Evolutionary conservation across 2,329 filamentous ascomycete genomes (phyloP), one percentile per base, ranked within the genome.

Genomic region (Clarireedia homoeocarpa): DNA sequence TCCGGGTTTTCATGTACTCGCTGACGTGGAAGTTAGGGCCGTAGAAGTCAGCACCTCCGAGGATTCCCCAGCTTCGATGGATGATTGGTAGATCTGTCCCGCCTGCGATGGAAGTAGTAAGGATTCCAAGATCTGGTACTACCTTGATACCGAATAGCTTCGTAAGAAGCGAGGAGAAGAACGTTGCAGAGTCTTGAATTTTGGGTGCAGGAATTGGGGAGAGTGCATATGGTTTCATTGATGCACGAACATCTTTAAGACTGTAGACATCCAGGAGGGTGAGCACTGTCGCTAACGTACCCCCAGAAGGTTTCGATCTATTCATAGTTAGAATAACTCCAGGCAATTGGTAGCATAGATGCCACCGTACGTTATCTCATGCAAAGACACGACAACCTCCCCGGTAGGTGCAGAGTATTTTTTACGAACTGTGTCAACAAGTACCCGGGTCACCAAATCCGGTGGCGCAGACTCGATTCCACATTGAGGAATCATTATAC

Each of bases 271-370:
- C 82, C 56, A 83, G 74, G 23, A 83, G 61, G 48, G 68, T 78
- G 14, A 96, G 70, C 4, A 84, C 73, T 0, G 89, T 91, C 36
- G 81, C 77, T 4, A 91, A 71, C 2, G 88, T 85, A 48, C 84
- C 84, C n/a, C 84, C 84, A 1, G 83, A 86, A 2, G 81, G 77
- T 1, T 71, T 64, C 26, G 72, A 69, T 46, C 76, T 81, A 69
- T n/a, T 39, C 20, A 34, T 10, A 9, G 24, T 62, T 51, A 62
- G 56, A 14, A 7, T 26, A 56, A 17, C 26, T 5, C 6, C 9
- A 0, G 10, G 5, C 24, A 10, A 27, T 10, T 39, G 7, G 1
- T 7, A 9, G n/a, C 40, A 5, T 17, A 39, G 17, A 6, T 15
- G 1, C 36, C 45, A 20, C 58, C 69, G 58, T 66, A 76, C 74